These are phyloP conservation scores for Amanita jacksonii DNA, from an alignment of 768 basidiomycete genomes.

Conservation along the genomic window DNA sequence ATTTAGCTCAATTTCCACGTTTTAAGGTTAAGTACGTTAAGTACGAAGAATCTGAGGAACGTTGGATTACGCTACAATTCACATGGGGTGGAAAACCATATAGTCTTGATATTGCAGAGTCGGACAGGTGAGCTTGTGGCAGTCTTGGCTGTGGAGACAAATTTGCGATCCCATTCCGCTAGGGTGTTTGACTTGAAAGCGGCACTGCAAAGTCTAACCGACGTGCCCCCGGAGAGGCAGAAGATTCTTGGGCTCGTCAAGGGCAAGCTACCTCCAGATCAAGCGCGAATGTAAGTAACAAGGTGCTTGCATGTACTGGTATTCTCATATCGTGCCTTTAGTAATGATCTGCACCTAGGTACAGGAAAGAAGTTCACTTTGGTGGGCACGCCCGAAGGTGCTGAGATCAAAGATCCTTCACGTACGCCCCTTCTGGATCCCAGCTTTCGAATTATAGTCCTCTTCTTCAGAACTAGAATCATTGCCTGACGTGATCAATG, in stretches of 20 bases:
- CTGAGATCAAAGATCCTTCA: constrained; percentile 76
- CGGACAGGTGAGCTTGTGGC: constrained; percentile 54
- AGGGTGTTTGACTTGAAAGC: constrained; percentile 80
- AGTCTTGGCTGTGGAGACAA: not conserved
- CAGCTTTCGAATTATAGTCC: not conserved
- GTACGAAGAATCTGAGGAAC: constrained; percentile 20
- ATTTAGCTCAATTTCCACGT: not conserved
- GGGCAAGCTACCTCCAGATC: constrained; percentile 72
- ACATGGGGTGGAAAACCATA: constrained; percentile 65
- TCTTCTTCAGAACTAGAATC: constrained; percentile 41
- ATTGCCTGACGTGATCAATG: constrained; percentile 67
- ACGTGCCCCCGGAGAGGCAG: constrained; percentile 76
- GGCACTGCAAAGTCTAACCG: constrained; percentile 55
- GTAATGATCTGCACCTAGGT: constrained; percentile 48
- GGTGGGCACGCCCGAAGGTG: constrained; percentile 77
- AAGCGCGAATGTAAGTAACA: constrained; percentile 47
- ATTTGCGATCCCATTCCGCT: constrained; percentile 8
- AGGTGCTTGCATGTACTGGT: constrained; percentile 2
- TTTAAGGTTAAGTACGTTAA: not conserved
- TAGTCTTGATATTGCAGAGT: constrained; percentile 60
- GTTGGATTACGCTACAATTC: constrained; percentile 59
- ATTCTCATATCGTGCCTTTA: constrained; percentile 17
- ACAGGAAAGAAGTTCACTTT: constrained; percentile 73
- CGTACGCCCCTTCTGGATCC: constrained; percentile 24
- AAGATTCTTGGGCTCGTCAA: constrained; percentile 83